Evolutionary conservation across 1,284 basidiomycete species (phyloP).

Genomic region (Boletus sp.): DNA sequence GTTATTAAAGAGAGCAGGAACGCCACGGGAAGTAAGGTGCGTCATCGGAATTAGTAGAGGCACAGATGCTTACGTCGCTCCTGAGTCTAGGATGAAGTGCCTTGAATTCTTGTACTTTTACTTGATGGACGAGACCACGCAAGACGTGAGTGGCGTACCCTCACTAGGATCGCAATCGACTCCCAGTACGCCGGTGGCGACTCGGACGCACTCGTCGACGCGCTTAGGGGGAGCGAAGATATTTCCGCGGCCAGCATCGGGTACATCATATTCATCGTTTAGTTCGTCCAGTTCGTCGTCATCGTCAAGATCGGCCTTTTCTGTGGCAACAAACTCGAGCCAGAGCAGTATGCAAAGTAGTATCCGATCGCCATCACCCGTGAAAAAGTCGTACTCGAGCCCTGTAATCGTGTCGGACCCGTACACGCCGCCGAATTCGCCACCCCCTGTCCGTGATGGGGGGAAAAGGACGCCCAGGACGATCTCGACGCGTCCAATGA

Average conservation of each 20-base stretch:
- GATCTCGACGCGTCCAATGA: conserved; percentile 43
- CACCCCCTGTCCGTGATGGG: conserved; percentile 23
- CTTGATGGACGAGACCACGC: conserved; percentile 69
- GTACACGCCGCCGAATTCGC: conserved; percentile 35
- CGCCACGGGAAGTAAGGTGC: conserved; percentile 79
- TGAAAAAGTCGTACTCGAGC: conserved; percentile 33
- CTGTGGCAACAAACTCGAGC: conserved; percentile 39
- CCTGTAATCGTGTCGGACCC: conserved; percentile 15
- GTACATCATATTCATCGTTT: conserved; percentile 32
- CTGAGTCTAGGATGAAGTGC: conserved; percentile 87
- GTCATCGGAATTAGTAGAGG: conserved; percentile 28
- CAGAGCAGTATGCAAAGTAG: conserved; percentile 28
- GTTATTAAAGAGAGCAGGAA: conserved; percentile 76
- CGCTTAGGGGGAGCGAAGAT: conserved; percentile 21
- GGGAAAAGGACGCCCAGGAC: conserved; percentile 20
- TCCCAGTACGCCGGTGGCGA: conserved; percentile 31
- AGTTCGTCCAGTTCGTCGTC: conserved; percentile 34
- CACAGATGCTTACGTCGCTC: too few species aligned
- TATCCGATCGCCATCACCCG: conserved; percentile 23
- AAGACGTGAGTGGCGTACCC: conserved; percentile 8
- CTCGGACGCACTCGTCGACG: conserved; percentile 33
- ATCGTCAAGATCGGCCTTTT: conserved; percentile 39
- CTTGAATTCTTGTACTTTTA: conserved; percentile 92
- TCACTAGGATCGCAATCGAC: conserved; percentile 19
- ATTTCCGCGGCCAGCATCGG: conserved; percentile 24